These are phyloP conservation scores for Eremochloa ophiuroides DNA, from an alignment of 176 grass and related monocot genomes.

Conservation along the genomic window DNA sequence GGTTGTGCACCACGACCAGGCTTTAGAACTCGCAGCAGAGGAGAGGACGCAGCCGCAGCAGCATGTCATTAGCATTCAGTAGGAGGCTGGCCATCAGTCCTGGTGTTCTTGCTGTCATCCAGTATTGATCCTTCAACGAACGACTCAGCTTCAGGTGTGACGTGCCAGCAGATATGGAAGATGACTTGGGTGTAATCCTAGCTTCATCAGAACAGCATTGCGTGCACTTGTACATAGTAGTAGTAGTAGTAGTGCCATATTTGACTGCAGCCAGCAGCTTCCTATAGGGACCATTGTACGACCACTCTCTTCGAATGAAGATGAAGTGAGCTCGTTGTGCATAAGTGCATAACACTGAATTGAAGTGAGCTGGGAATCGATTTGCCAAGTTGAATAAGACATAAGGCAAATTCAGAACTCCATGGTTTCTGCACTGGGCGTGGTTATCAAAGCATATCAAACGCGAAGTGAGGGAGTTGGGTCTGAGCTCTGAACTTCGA, in stretches of 20 bases:
- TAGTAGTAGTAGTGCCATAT: not conserved
- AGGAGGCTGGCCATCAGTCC: not conserved
- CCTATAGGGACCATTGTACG: not conserved
- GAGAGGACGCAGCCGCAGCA: slow-evolving; percentile 15
- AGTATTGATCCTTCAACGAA: not conserved
- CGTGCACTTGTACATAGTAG: not conserved
- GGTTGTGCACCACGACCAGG: slow-evolving; percentile 8
- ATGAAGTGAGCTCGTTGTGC: not conserved
- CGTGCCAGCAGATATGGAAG: not conserved
- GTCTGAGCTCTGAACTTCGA: not conserved
- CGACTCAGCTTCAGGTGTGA: not conserved
- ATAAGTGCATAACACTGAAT: not conserved
- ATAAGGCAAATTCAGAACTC: not conserved
- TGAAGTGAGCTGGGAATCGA: not conserved
- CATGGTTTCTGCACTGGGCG: not conserved
- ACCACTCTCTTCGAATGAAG: slow-evolving; percentile 31
- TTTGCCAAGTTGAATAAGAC: not conserved
- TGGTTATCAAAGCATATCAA: not conserved
- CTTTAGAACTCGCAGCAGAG: not conserved
- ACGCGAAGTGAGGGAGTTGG: not conserved
- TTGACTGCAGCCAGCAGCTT: not conserved
- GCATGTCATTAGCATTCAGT: slow-evolving; percentile 30
- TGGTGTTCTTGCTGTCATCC: not conserved
- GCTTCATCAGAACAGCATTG: not conserved
- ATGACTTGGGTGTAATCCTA: not conserved